Base-by-base conservation (phyloP, 768 basidiomycete genomes). In the Lactifluus pinguis region DNA sequence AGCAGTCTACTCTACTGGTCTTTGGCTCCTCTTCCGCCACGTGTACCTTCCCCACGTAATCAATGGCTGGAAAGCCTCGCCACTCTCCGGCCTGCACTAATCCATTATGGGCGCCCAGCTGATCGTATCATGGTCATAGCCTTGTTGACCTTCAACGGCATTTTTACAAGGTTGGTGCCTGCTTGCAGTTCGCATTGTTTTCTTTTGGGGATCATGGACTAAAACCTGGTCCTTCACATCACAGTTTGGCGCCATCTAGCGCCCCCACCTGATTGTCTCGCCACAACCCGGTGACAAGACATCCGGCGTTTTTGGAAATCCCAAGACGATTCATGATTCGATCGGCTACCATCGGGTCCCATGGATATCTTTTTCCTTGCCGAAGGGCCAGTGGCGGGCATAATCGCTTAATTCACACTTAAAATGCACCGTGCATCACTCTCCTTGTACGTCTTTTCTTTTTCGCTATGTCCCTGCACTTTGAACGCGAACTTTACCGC, bases 81-180 rank as follows among this genome's bases (percentile, higher is more conserved):
- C 56, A 62, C 59, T 15, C 48, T 21, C 30, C 47, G 52, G 32
- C 25, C 19, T 53, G 56, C 56, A 42, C 57, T 62, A 62, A 58
- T 62, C 56, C 30, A 54, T 62, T 58, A 58, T 62, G 61, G 61
- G 61, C 61, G 61, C 51, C 51, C 61, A 19, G 38, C 34, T 62
- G 61, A 62, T 62, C 57, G 52, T n/a, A 49, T 62, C 57, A 47
- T n/a, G 44, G 17, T 36, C 61, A 62, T 51, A 25, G 57, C 61
- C 57, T 49, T 49, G 45, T 62, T 53, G 17, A 49, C 29, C 49
- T 45, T 34, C 21, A 62, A 58, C 61, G 61, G 61, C 56, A 62
- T 62, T 34, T 54, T 58, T 58, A 53, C 51, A 62, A 54, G 61
- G 55, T 62, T 62, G 32, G 61, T 62, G 52, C 61, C 61, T 62